Base-by-base conservation (phyloP, 1,284 basidiomycete genomes). In the Tilletiaria anomala region DNA sequence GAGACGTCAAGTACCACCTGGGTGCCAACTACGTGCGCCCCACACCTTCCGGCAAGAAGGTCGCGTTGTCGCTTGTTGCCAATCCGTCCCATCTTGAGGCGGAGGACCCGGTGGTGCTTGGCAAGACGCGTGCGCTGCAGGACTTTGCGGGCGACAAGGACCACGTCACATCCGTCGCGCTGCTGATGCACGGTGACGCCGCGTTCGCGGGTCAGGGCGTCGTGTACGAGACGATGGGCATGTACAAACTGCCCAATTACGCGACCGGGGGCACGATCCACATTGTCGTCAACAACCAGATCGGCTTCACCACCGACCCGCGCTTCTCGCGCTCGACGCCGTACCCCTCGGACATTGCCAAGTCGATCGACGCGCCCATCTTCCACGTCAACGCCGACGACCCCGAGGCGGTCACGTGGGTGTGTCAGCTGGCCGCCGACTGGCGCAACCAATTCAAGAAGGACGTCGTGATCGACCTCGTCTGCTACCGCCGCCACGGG, bases 371-470 rank as follows among this genome's bases (percentile, higher is more conserved):
- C 64, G 79, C 93, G 0, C 93, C 93, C 47, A 96, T 97, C 71
- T 94, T 97, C 81, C 93, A 97, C 71, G 93, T 97, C 65, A 99
- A 99, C 67, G 93, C 89, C 42, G 93, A 99, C 74, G 91, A 96
- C 58, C 83, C 82, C 54, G 93, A 97, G 70, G 93, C 93, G 19
- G 87, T 97, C 69, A 58, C 58, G 65, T 97, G 89, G 65, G 91
- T 97, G 39, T 93, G 86, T 70, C 86, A 91, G 68, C 80, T 97
- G 43, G 91, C 93, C 21, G 91, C 93, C 33, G 93, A 97, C 70
- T 97, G 88, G 74, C 81, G 93, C 45, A 87, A 89, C 57, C 91
- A 88, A 69, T 97, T 82, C 77, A 94, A 94, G 78, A 91, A 87
- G 75, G 91, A 97, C 68, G 91, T 97, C 49, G 91, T 99, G 58